phyloP scores from a whole-genome alignment of 345 rosid genomes.

The Odontarrhena argentea region DNA sequence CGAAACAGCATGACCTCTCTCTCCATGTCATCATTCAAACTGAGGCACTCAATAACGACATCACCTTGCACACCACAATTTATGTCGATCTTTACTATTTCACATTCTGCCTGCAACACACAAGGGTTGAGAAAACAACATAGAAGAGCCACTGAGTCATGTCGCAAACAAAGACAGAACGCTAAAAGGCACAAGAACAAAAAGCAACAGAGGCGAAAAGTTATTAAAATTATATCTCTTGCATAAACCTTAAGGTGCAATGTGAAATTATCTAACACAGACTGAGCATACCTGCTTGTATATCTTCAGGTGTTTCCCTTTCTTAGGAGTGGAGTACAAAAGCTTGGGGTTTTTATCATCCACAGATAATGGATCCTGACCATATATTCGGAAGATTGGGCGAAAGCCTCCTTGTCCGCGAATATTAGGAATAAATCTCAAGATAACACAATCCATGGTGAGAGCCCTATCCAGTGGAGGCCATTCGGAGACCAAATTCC shows the following conservation, averaged over 20 bases:
- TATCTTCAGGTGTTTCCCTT: constrained; percentile 56
- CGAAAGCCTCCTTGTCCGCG: constrained; percentile 78
- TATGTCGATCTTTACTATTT: constrained; percentile 83
- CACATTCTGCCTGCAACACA: constrained; percentile 77
- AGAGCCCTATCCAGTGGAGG: constrained; percentile 93
- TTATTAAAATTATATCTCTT: constrained; percentile 1
- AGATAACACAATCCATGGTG: constrained; percentile 80
- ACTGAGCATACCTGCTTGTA: constrained; percentile 73
- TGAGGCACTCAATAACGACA: constrained; percentile 84
- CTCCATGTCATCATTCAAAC: constrained; percentile 73
- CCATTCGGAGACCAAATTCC: constrained; percentile 87
- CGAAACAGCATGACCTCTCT: constrained; percentile 81
- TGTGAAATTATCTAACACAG: background rate
- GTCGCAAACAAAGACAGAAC: constrained; percentile 3
- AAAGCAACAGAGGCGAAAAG: background rate
- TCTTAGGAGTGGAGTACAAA: constrained; percentile 66
- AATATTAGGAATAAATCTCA: constrained; percentile 74
- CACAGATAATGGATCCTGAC: constrained; percentile 77
- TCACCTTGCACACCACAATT: constrained; percentile 89
- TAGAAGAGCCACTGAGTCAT: background rate
- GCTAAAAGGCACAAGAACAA: constrained; percentile 8
- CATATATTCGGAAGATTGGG: constrained; percentile 82
- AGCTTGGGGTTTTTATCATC: constrained; percentile 60
- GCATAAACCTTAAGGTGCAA: background rate
- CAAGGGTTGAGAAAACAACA: constrained; percentile 12